Percentiles rank a stretch among this genome's conserved stretches.
These are phyloP conservation scores for Sphaerulina musiva DNA, from an alignment of 2,329 filamentous ascomycete genomes.

Conservation along the genomic window DNA sequence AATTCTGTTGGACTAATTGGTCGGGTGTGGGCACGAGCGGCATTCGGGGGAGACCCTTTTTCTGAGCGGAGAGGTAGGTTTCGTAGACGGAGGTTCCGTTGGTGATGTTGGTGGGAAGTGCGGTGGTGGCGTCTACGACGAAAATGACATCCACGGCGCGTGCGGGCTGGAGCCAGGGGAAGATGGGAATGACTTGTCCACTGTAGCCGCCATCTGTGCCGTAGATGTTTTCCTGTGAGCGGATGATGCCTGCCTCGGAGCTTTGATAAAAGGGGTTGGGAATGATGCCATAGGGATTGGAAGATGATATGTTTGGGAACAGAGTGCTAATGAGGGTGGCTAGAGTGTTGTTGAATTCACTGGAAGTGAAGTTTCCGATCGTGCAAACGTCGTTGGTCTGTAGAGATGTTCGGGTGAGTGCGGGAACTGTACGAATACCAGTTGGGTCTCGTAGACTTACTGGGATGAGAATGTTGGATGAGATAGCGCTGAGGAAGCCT, in stretches of 20 bases:
- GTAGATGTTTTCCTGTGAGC: conserved; percentile 9
- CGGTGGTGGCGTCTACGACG: conserved; percentile 11
- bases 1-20: conserved; percentile 7
- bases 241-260: conserved; percentile 6
- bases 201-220: conserved; percentile 12
- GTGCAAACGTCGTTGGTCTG: conserved; percentile 1
- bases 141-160: conserved; percentile 15
- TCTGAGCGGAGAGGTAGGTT: conserved; percentile 13
- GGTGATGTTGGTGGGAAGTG: conserved; percentile 11
- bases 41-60: conserved; percentile 10
- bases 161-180: conserved; percentile 12
- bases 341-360: conserved; percentile 9
- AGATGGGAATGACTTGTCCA: conserved; percentile 14
- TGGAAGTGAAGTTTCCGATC: conserved; percentile 7
- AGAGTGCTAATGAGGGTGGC: not conserved
- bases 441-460: not conserved
- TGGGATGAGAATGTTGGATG: conserved; percentile 11
- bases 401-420: not conserved
- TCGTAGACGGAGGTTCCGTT: conserved; percentile 13
- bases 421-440: not conserved
- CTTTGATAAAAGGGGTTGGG: conserved; percentile 15
- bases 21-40: conserved; percentile 8
- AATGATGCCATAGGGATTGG: conserved; percentile 15
- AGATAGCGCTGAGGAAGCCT: conserved; percentile 14
- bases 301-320: not conserved